Base-by-base conservation (phyloP, 2,329 filamentous ascomycete genomes). In the Aureobasidium sp. region DNA sequence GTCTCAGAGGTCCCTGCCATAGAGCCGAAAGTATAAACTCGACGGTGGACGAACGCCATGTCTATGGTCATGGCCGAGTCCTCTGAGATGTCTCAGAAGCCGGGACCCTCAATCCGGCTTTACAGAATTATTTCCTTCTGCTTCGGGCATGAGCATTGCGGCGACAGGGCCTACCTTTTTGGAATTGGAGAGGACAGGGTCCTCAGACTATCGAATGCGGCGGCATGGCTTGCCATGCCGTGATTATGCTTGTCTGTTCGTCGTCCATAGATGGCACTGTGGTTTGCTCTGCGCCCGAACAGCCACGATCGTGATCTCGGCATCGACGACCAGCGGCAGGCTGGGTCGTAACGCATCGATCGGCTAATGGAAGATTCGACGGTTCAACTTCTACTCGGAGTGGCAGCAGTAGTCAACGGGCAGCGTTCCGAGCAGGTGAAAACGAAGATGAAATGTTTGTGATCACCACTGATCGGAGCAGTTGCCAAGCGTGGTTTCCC, bases 51-150 rank as follows among this genome's bases (percentile, higher is more conserved):
- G 8, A 41, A 31, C 44, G 57, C 57, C 45, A 34, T 37, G 57
- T 15, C 14, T 15, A 22, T 34, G 36, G 2, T 37, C 45, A 39
- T 22, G 45, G 44, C 37, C 36, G 22, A 42, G 57, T 49, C 36
- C 27, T 48, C 15, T 20, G 45, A 31, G 36, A 60, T 60, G 57
- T 60, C 57, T 49, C 57, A 60, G 45, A 51, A 36, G 44, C 37
- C 20, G 20, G 6, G 31, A 58, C 55, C 42, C n/a, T 58, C 29
- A 14, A 39, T 37, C 15, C n/a, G 41, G 42, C 31, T 48, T 37
- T 39, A 36, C 52, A 8, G 29, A 48, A 20, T 9, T 27, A 36
- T 27, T 11, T 27, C 29, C 42, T 58, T 29, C 55, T 39, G 31
- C 31, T 37, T 58, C 31, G 7, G 42, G 55, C 8, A 58, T 48